phyloP scores from a whole-genome alignment of 192 early-diverging fungal species.

The Powellomyces hirtus region DNA sequence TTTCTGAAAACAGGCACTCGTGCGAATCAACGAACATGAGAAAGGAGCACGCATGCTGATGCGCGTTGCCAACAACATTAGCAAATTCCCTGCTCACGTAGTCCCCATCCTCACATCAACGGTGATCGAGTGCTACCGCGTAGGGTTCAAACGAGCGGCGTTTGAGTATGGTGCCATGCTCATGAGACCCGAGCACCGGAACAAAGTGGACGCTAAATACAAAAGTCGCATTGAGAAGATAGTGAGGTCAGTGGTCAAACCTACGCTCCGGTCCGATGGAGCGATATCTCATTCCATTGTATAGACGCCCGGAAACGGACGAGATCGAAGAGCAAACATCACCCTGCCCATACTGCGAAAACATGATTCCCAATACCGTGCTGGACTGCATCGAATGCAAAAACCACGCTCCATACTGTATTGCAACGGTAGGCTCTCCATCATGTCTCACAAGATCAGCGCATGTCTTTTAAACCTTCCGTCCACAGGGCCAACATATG shows the following conservation, averaged over 20 bases:
- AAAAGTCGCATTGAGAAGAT: conserved; percentile 57
- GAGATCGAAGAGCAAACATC: conserved; percentile 43
- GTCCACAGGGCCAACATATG: conserved; percentile 56
- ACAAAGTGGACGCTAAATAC: conserved; percentile 58
- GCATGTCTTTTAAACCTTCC: neutral
- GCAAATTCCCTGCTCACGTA: conserved; percentile 55
- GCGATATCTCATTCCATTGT: no score
- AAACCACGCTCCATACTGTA: conserved; percentile 60
- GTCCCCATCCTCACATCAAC: conserved; percentile 59
- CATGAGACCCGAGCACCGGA: conserved; percentile 58
- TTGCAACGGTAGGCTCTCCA: conserved; percentile 44
- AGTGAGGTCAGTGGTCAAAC: conserved; percentile 38
- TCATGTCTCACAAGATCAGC: neutral
- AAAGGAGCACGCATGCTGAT: conserved; percentile 56
- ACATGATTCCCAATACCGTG: conserved; percentile 41
- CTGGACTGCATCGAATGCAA: conserved; percentile 59
- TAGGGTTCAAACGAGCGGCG: conserved; percentile 47
- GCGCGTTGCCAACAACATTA: conserved; percentile 53
- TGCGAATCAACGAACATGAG: conserved; percentile 47
- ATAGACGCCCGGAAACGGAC: conserved; percentile 52
- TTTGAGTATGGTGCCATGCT: conserved; percentile 57
- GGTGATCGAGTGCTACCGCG: conserved; percentile 61
- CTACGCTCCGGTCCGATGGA: no score
- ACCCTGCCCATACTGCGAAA: conserved; percentile 53
- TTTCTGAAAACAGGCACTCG: no score